A percentile compares a stretch with the other conserved stretches of the same genome.
Evolutionary conservation across 2,329 filamentous ascomycete species (phyloP).

Genomic region (Nigrospora sphaerica): DNA sequence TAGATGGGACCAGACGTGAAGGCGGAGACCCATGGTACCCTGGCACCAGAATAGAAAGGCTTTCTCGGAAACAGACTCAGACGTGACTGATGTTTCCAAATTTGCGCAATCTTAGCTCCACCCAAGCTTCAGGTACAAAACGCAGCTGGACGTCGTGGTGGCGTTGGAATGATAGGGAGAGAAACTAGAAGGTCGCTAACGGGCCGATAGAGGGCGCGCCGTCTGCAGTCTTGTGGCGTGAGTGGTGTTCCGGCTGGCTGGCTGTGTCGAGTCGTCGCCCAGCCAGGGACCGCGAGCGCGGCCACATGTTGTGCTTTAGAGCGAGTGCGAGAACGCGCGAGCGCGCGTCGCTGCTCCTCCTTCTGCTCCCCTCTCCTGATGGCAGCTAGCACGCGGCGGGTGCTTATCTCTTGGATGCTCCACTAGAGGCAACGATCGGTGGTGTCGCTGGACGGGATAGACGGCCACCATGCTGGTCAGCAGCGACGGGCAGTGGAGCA

Average conservation of each 20-base stretch:
- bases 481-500: not conserved
- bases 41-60: not conserved
- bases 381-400: not conserved
- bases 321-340: too few species aligned
- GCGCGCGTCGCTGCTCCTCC: too few species aligned
- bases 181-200: not conserved
- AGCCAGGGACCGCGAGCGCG: not conserved
- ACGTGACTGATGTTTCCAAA: slow-evolving; percentile 1
- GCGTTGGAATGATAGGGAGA: not conserved
- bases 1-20: too few species aligned
- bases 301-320: too few species aligned
- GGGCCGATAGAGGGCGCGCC: too few species aligned
- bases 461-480: not conserved
- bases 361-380: too few species aligned
- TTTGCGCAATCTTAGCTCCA: not conserved
- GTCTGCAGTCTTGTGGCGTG: too few species aligned
- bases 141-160: not conserved
- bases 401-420: slow-evolving; percentile 1
- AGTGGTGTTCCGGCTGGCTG: too few species aligned
- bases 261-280: too few species aligned
- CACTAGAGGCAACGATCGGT: not conserved
- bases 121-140: not conserved
- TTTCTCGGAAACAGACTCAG: not conserved
- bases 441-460: not conserved
- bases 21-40: not conserved